Evolutionary conservation across 768 basidiomycete genomes (phyloP).

Genomic region (Cubamyces lactineus): DNA sequence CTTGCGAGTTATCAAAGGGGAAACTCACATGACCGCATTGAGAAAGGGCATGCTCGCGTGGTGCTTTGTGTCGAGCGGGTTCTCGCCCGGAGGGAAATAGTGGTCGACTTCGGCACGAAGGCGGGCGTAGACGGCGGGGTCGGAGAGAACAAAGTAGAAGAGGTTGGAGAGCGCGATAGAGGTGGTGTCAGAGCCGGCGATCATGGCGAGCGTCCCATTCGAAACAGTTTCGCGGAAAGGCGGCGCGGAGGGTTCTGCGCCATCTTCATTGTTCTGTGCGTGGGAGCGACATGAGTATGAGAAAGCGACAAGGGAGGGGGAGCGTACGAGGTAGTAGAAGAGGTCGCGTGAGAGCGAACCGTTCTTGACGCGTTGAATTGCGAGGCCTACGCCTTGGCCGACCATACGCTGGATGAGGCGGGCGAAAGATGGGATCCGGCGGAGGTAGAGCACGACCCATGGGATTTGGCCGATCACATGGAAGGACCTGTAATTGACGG

Average conservation of each 20-base stretch:
- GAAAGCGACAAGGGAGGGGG: background rate
- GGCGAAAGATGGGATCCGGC: constrained; percentile 5
- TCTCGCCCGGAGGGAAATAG: constrained; percentile 26
- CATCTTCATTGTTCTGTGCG: constrained; percentile 25
- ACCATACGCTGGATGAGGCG: constrained; percentile 8
- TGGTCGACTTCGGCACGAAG: constrained; percentile 33
- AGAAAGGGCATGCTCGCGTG: constrained; percentile 35
- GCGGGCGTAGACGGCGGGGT: constrained; percentile 23
- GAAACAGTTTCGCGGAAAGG: constrained; percentile 15
- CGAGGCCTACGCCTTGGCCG: constrained; percentile 10
- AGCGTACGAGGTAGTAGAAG: constrained; percentile 49
- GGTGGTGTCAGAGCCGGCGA: constrained; percentile 38
- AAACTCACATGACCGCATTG: constrained; percentile 39
- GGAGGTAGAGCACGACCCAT: constrained; percentile 5
- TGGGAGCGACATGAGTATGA: background rate
- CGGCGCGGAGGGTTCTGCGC: constrained; percentile 1
- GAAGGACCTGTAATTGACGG: background rate
- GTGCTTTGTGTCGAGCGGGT: constrained; percentile 24
- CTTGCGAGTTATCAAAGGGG: background rate
- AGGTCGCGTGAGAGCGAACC: constrained; percentile 33
- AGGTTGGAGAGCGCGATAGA: constrained; percentile 29
- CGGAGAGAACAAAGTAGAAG: constrained; percentile 31
- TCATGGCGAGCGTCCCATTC: constrained; percentile 31
- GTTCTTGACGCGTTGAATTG: constrained; percentile 16
- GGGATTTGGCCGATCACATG: constrained; percentile 9